A percentile compares a stretch with the other conserved stretches of the same genome.
Conservation (phyloP, 176 grass and related monocot genomes). For the Pontederia paniculata region DNA sequence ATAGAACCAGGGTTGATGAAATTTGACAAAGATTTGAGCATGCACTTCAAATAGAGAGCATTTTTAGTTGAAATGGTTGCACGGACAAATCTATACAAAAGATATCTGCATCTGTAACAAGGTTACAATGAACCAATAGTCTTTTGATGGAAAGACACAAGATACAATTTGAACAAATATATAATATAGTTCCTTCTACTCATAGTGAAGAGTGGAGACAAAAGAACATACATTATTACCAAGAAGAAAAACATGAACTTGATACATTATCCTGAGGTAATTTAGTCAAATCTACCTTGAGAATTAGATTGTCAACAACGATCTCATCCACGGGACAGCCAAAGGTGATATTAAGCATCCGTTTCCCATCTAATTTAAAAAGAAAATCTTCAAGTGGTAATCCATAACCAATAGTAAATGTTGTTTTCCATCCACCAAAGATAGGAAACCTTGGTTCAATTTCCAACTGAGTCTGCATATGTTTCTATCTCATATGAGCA, state of each 20-base stretch:
- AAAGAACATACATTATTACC: not conserved
- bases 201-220: not conserved
- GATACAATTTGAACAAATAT: no score
- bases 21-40: no score
- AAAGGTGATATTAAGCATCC: conserved; percentile 92
- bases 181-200: no score
- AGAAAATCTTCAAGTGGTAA: conserved; percentile 89
- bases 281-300: conserved; percentile 40
- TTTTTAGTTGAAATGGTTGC: not conserved
- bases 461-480: conserved; percentile 85
- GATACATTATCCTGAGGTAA: no score
- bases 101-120: not conserved
- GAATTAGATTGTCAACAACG: conserved; percentile 69
- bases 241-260: no score
- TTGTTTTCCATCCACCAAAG: conserved; percentile 99
- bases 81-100: no score
- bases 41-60: no score
- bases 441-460: conserved; percentile 92
- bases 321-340: conserved; percentile 80
- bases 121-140: not conserved
- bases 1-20: no score
- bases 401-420: conserved; percentile 87
- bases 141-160: no score
- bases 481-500: conserved; percentile 6
- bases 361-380: conserved; percentile 62